Evolutionary conservation across 192 early-diverging fungal genomes (phyloP), one percentile per base, ranked within the genome.

Genomic region (Coemansia sp.): DNA sequence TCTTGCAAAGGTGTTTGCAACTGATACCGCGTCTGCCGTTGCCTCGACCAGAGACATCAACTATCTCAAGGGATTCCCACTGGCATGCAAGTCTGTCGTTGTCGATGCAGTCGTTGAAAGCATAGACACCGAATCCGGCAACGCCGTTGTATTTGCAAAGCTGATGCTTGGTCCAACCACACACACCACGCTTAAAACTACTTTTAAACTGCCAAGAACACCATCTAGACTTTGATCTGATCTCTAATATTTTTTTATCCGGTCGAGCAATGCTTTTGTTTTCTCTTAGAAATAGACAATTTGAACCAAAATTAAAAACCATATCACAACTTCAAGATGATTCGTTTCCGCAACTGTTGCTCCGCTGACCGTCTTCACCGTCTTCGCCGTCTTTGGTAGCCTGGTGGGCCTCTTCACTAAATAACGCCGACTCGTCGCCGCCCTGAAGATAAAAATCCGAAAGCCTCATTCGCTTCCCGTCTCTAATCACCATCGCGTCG

Each of bases 401-500:
- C 14, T n/a, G n/a, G n/a, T 32, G 45, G 25, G 55, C 42, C 20
- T 33, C 25, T 22, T 34, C 59, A 17, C 20, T 6, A 33, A 42
- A 62, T 17, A 60, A 61, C 20, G 52, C 51, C 5, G 58, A 63
- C 0, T 54, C 64, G 20, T 54, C 64, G 16, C 61, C 48, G 22
- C 61, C 60, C 29, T 71, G 63, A 20, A 68, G 32, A 28, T 64
- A 66, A 28, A 66, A 63, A 42, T 79, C 77, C 16, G 64, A 67
- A 2, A 79, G 68, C 42, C 67, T 61, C 31, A 70, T 40, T 5
- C 77, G 77, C 62, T 79, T 79, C 29, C 68, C 68, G 31, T 60
- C 68, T 58, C 63, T 74, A 45, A 75, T 60, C 1, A 80, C 32
- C 36, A 80, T 48, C 0, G 69, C 64, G 11, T 75, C 77, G 38